Base-by-base conservation (phyloP, 2,329 filamentous ascomycete species). In the Beauveria scarabaeidicola region DNA sequence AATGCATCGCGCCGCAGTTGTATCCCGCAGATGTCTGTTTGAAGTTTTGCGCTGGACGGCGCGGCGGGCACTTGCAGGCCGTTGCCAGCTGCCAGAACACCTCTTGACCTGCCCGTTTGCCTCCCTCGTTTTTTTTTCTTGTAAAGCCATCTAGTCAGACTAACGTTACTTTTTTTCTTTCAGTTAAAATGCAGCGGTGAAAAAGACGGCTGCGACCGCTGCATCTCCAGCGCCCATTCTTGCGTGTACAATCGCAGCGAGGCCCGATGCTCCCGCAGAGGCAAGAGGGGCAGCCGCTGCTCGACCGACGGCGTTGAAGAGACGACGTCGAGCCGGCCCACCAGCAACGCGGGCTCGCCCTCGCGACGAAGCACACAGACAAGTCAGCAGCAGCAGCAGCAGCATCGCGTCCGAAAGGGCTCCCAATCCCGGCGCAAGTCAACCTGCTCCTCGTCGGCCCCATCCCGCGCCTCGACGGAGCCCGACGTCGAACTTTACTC, bases 121-220 rank as follows among this genome's bases (percentile, higher is more conserved):
- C n/a, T 27, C 11, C 27, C 2, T 32, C 25, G 11, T 6, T n/a
- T 25, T n/a, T 8, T 38, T 43, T 5, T 56, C 25, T 23, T 5
- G 11, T 21, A n/a, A 36, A 17, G n/a, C 7, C 23, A 21, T 47
- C 27, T 21, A 50, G 15, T 19, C n/a, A n/a, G 2, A 13, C 40
- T 53, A 21, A 59, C 29, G 1, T n/a, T 32, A 17, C 4, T 36
- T 17, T 46, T 17, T 3, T 10, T 7, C 19, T 15, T 43, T 27
- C 55, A 75, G 73, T 66, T 74, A 52, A 71, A 69, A 57, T 75
- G 73, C 61, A 74, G 69, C 58, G 73, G 73, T 40, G 71, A 73
- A 48, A 74, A 71, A 63, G 66, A 68, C 32, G 73, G 73, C 32
- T 75, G 73, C 58, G 68, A 74, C 40, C 65, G 72, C 17, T 75